Base-by-base conservation (phyloP, 352 stramenopile genomes). In the Phytophthora meadii region DNA sequence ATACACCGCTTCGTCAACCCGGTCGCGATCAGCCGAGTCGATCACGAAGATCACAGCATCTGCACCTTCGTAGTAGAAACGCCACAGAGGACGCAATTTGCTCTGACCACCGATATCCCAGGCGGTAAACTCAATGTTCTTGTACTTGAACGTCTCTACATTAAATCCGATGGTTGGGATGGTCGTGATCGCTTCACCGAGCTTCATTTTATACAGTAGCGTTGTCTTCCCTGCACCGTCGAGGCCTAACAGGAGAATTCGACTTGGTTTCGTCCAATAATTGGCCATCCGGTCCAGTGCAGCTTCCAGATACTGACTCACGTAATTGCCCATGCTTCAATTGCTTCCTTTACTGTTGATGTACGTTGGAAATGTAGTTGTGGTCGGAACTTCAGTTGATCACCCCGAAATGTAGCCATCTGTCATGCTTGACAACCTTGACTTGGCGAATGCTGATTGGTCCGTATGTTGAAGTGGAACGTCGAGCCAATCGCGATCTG, bases 181-280 rank as follows among this genome's bases (percentile, higher is more conserved):
- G 39, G 83, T 92, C 15, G 77, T 87, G 15, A 93, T 48, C 2
- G 73, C 68, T 42, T 93, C 79, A 3, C 71, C 70, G 3, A 93
- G 73, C 64, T 95, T 87, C 41, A 97, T 76, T 40, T 90, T 84
- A 78, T 95, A 94, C 40, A 99, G 86, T 69, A 98, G 92, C 12
- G 95, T 99, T 1, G 95, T 99, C 76, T 99, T 99, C 66, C 95
- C 96, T 40, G 95, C 95, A 12, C 91, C 94, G 80, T 99, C 95
- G 17, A 97, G 79, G 1, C 88, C 88, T 8, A 97, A 81, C 77
- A 98, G 96, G 47, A 98, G 54, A 58, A 84, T 76, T 10, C 72
- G 72, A 17, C 72, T 77, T 7, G 72, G 70, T 28, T 70, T 80
- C 46, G 59, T 71, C 63, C 74, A 82, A 58, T 78, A 78, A 6